Evolutionary conservation across 2,329 filamentous ascomycete genomes (phyloP).

Genomic region (Epichloe amarillans): DNA sequence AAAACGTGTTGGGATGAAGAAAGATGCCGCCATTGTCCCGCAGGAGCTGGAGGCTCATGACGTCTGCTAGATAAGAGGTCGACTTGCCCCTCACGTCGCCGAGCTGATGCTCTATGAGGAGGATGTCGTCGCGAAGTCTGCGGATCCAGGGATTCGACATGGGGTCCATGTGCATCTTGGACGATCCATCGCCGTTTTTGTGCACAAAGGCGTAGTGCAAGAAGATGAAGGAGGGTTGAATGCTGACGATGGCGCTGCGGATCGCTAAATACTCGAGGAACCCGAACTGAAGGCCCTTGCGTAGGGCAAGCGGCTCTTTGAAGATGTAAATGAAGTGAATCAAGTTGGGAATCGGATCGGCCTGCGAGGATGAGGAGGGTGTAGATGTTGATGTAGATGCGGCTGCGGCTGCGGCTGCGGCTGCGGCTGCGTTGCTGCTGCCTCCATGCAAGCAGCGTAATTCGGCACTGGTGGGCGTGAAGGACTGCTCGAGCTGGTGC

Average conservation of each 20-base stretch:
- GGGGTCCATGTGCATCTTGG: background rate
- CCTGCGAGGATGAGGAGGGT: background rate
- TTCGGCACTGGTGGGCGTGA: constrained; percentile 6
- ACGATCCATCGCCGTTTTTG: background rate
- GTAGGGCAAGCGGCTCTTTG: constrained; percentile 1
- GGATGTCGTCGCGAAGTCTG: constrained; percentile 3
- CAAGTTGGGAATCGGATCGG: constrained; percentile 7
- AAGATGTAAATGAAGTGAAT: constrained; percentile 9
- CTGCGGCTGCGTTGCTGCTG: background rate
- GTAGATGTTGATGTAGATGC: background rate
- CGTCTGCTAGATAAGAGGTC: constrained; percentile 4
- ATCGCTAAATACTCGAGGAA: constrained; percentile 8
- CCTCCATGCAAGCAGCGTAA: constrained; percentile 6
- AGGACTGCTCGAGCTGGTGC: constrained; percentile 6
- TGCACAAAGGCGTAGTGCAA: constrained; percentile 6
- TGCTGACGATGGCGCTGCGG: constrained; percentile 8
- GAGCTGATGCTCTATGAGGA: constrained; percentile 3
- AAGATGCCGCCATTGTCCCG: constrained; percentile 8
- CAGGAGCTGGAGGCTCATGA: constrained; percentile 6
- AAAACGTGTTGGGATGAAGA: constrained; percentile 8
- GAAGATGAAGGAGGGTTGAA: constrained; percentile 2
- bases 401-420: too few relatives aligned
- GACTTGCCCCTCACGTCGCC: background rate
- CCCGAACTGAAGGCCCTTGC: constrained; percentile 6
- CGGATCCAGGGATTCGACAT: constrained; percentile 7